These are phyloP conservation scores for Cercophora scortea DNA, from an alignment of 495 filamentous ascomycete species.

Conservation along the genomic window DNA sequence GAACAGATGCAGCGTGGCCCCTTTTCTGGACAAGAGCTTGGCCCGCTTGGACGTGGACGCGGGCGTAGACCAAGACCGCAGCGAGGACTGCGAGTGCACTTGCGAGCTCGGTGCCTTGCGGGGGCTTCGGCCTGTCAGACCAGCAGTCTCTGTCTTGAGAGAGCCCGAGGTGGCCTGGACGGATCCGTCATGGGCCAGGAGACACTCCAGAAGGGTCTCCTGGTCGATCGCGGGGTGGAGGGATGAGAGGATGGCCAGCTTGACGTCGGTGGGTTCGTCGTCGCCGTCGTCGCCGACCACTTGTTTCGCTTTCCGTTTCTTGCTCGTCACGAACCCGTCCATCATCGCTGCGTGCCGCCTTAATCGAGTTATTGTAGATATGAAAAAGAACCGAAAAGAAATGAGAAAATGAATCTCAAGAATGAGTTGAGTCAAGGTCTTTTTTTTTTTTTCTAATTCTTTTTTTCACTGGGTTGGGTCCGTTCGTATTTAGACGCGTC, in stretches of 20 bases:
- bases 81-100: conserved; percentile 48
- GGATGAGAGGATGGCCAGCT: conserved; percentile 75
- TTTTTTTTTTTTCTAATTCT: too few species aligned
- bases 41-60: conserved; percentile 26
- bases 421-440: too few species aligned
- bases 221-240: conserved; percentile 58
- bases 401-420: too few species aligned
- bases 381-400: too few species aligned
- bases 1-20: conserved; percentile 74
- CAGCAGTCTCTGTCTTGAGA: conserved; percentile 24
- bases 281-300: conserved; percentile 13
- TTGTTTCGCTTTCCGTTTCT: conserved; percentile 29
- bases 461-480: too few species aligned
- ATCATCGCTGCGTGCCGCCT: conserved; percentile 11
- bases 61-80: conserved; percentile 38
- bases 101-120: conserved; percentile 11
- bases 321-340: conserved; percentile 38
- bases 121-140: not conserved
- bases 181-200: conserved; percentile 70
- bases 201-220: conserved; percentile 63
- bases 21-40: conserved; percentile 59
- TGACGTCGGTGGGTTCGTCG: conserved; percentile 78
- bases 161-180: conserved; percentile 54
- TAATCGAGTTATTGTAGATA: too few species aligned
- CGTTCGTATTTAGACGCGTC: too few species aligned